phyloP scores from a whole-genome alignment of 2,329 filamentous ascomycete genomes.

The Colletotrichum abscissum region DNA sequence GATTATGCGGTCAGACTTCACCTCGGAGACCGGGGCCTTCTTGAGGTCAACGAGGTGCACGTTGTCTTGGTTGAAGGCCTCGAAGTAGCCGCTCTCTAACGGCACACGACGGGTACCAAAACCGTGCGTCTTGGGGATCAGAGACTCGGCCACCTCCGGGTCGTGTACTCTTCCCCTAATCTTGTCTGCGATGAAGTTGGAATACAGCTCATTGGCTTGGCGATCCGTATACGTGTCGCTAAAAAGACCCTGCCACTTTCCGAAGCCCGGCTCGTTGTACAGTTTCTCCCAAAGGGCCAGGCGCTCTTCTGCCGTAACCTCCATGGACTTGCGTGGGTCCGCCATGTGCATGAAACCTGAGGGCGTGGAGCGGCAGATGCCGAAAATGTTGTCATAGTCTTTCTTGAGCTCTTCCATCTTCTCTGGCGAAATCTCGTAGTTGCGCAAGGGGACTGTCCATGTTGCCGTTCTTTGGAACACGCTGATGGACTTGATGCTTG shows the following conservation, averaged over 20 bases:
- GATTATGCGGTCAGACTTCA: conserved; percentile 52
- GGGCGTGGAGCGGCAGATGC: conserved; percentile 40
- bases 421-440: conserved; percentile 47
- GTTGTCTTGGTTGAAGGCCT: conserved; percentile 66
- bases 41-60: conserved; percentile 70
- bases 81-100: conserved; percentile 70
- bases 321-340: conserved; percentile 46
- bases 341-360: conserved; percentile 44
- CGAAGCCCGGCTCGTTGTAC: conserved; percentile 43
- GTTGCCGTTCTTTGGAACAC: conserved; percentile 45
- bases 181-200: conserved; percentile 50
- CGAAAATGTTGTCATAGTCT: conserved; percentile 45
- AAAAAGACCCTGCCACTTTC: conserved; percentile 45
- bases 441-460: conserved; percentile 54
- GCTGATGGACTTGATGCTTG: conserved; percentile 46
- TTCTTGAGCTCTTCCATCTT: conserved; percentile 51
- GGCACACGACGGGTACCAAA: conserved; percentile 55
- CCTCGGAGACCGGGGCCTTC: conserved; percentile 41
- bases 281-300: conserved; percentile 52
- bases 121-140: conserved; percentile 62
- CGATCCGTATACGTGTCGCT: conserved; percentile 51
- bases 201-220: conserved; percentile 40
- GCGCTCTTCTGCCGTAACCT: conserved; percentile 44
- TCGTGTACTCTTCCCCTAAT: conserved; percentile 62
- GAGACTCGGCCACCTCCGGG: conserved; percentile 57